Base-by-base conservation (phyloP, 106 monocot species). In the Allium sativum region DNA sequence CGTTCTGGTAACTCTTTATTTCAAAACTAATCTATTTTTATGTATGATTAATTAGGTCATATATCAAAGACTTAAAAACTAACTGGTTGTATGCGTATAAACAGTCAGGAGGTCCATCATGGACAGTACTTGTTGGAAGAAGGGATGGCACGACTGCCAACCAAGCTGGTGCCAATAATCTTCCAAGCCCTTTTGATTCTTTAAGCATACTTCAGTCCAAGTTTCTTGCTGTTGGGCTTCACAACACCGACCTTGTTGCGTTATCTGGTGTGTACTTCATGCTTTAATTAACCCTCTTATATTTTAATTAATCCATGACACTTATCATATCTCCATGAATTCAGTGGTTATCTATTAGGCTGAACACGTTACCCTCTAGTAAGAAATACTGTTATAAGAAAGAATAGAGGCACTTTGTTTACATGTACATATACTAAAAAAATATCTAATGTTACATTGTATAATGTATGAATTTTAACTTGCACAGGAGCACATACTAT, bases 81-180 rank as follows among this genome's bases (percentile, higher is more conserved):
- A 10, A 9, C 18, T 40, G 13, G 13, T 2, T 48, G 31, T 31
- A 31, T 31, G 31, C 2, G 5, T 31, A 0, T 6, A 46, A 20
- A 42, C 67, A 83, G 83, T 61, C 79, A 13, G 75, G 83, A 61
- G 83, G 83, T 0, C 83, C 83, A 2, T 65, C 69, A 40, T 78
- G 66, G 66, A 53, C 13, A 4, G 77, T 77, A 8, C 67, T 48
- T 12, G 61, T 77, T 7, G 77, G 77, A 7, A 72, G 77, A 51
- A 61, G 66, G 8, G 77, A 77, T 40, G 42, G 77, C 71, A 72
- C 61, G 6, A 67, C 61, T 14, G 53, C 77, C 17, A 66, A 56
- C 67, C n/a, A 62, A 16, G 53, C 54, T 10, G 62, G 46, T 45
- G 72, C 78, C 13, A 10, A 44, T 21, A 54, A 72, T 44, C 72